phyloP scores from a whole-genome alignment of 257 asterid genomes.

The Przewalskia tangutica region DNA sequence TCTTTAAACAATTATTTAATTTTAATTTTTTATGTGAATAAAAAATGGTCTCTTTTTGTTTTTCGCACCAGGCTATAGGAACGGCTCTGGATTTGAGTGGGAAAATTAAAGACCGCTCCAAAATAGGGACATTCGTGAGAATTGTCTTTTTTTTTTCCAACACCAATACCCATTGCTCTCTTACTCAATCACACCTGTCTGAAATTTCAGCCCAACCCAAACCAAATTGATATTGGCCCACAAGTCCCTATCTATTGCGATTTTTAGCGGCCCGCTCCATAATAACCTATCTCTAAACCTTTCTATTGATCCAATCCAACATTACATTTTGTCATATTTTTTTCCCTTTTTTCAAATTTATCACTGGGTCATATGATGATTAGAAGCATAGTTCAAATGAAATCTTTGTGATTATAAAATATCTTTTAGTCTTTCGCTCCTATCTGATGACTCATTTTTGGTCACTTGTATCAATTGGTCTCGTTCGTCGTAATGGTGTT shows the following conservation, averaged over 20 bases:
- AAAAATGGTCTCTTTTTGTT: too few species aligned
- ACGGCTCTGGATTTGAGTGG: too few species aligned
- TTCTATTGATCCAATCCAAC: too few species aligned
- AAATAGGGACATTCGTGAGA: too few species aligned
- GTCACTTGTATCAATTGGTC: conserved; percentile 1
- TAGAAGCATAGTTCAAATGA: conserved; percentile 32
- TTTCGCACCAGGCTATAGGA: too few species aligned
- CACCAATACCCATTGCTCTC: too few species aligned
- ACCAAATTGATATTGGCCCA: not conserved
- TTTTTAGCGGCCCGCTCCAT: not conserved
- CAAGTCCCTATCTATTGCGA: not conserved
- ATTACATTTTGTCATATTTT: too few species aligned
- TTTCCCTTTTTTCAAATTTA: not conserved
- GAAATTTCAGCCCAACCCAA: not conserved
- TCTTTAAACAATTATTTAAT: too few species aligned
- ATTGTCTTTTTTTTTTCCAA: not conserved
- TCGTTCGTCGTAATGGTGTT: conserved; percentile 14
- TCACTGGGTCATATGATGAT: conserved; percentile 19
- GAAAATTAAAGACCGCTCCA: too few species aligned
- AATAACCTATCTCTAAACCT: not conserved
- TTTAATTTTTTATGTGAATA: too few species aligned
- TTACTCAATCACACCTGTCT: too few species aligned
- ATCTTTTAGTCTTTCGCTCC: conserved; percentile 31
- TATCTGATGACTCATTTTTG: conserved; percentile 21
- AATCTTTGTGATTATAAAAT: conserved; percentile 12